Evolutionary conservation across 345 rosid species (phyloP), one percentile per base, ranked within the genome.

Genomic region (Heritiera littoralis): DNA sequence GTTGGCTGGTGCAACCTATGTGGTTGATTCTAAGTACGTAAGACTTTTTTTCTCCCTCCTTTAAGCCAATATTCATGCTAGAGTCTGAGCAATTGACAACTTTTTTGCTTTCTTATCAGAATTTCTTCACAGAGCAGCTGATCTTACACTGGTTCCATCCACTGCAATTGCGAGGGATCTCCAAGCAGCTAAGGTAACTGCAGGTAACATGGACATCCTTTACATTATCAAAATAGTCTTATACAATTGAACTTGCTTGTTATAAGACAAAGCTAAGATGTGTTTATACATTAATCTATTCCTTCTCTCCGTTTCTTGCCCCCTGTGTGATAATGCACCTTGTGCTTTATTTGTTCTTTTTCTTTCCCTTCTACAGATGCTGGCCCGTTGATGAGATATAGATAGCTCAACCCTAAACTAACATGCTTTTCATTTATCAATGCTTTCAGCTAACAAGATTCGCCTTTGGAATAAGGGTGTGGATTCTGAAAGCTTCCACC

Each of bases 381-480:
- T 77, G 7, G n/a, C 17, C 23, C 56, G 35, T 20, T 43, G 67
- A 48, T 65, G 41, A 58, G 77, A 51, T 52, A 45, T 38, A 60
- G 55, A 35, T 41, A 43, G 49, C 18, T 38, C 11, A 66, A 32
- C 54, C 66, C 41, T 52, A 71, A 80, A 75, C 81, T 87, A 20
- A 81, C 64, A 68, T 40, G 8, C 38, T 66, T 77, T 72, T 54
- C 2, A 40, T 78, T 66, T 78, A 23, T 56, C 38, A 20, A 71
- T 70, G 41, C 67, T 77, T 78, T 72, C 89, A 96, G 98, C 98
- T 75, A 88, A 96, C 78, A 95, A 90, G 90, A 95, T 96, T 56
- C 94, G 97, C 51, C 92, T 96, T 78, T 96, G 99, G 98, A 96
- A 92, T 74, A 96, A 96, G 87, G 99, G 99, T 79, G 99, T 96